Percentiles rank a stretch among this genome's conserved stretches.
Evolutionary conservation across 192 early-diverging fungal species (phyloP).

Genomic region (Entomortierella parvispora): DNA sequence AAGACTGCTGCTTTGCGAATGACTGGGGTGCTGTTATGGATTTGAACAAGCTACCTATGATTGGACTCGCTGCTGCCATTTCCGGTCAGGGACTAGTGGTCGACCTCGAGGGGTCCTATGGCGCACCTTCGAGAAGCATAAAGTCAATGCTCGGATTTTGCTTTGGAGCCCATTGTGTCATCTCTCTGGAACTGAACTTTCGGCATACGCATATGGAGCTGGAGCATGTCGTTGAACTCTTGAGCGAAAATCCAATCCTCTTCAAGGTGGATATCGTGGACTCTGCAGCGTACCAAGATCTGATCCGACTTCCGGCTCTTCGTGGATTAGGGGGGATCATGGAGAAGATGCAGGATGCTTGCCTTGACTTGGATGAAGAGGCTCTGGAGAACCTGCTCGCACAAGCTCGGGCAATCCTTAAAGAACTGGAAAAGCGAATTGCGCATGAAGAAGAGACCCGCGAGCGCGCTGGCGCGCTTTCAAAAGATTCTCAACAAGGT

Average conservation of each 20-base stretch:
- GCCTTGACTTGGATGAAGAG: conserved; percentile 28
- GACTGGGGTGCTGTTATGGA: conserved; percentile 49
- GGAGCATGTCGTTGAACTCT: conserved; percentile 31
- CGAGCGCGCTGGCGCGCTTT: background rate
- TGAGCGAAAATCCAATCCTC: conserved; percentile 44
- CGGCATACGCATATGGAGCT: conserved; percentile 49
- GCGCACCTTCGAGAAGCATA: conserved; percentile 41
- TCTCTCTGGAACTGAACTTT: conserved; percentile 37
- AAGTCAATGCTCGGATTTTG: conserved; percentile 45
- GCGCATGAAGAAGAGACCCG: conserved; percentile 5
- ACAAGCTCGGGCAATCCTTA: background rate
- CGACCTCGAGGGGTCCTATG: conserved; percentile 50
- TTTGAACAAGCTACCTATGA: conserved; percentile 47
- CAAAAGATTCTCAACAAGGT: background rate
- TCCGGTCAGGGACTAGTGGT: conserved; percentile 41
- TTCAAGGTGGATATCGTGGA: conserved; percentile 45
- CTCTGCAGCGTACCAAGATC: conserved; percentile 31
- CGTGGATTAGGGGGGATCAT: conserved; percentile 19
- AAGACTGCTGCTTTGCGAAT: conserved; percentile 47
- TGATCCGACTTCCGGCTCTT: conserved; percentile 35
- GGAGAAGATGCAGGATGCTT: conserved; percentile 29
- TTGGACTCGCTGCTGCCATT: conserved; percentile 42
- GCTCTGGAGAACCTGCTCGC: background rate
- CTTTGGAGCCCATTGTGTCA: conserved; percentile 40
- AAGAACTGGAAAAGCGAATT: conserved; percentile 6